Conservation (phyloP, 2,329 filamentous ascomycete species). For the Ophiostoma fasciatum region DNA sequence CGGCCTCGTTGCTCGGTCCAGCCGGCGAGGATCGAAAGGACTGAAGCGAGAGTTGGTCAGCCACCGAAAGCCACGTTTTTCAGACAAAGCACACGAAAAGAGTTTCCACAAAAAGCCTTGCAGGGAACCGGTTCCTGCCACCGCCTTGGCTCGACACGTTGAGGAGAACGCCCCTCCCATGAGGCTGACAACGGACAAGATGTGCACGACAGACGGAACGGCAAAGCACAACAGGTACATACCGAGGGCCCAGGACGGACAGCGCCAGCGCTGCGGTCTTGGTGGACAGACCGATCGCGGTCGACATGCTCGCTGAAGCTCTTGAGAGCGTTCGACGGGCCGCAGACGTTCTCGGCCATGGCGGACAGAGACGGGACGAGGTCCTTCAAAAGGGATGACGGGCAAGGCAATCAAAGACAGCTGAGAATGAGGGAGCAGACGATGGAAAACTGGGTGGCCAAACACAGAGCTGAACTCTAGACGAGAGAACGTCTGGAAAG, state of each 20-base stretch:
- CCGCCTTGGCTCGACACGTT: not conserved
- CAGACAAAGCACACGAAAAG: not conserved
- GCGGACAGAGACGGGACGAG: conserved; percentile 4
- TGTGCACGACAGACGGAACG: no score
- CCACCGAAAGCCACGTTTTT: no score
- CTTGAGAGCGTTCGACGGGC: conserved; percentile 55
- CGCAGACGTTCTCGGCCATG: conserved; percentile 41
- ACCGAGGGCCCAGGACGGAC: conserved; percentile 13
- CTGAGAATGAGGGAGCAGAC: no score
- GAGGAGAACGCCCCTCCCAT: no score
- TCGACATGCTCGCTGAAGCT: conserved; percentile 56
- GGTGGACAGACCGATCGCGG: conserved; percentile 55
- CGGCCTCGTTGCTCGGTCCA: conserved; percentile 6
- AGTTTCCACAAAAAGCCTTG: not conserved
- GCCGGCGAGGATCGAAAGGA: conserved; percentile 10
- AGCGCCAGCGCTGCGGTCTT: conserved; percentile 37
- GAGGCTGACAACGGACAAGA: no score
- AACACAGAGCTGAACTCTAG: no score
- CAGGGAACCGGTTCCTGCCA: no score
- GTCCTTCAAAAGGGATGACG: not conserved
- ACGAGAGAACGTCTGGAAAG: no score
- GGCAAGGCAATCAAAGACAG: no score
- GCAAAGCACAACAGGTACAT: conserved; percentile 8
- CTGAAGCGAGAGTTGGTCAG: no score
- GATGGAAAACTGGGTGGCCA: no score